A percentile compares a stretch with the other conserved stretches of the same genome.
phyloP scores from a whole-genome alignment of 2,329 filamentous ascomycete species.

The Sporothrix brunneoviolacea region DNA sequence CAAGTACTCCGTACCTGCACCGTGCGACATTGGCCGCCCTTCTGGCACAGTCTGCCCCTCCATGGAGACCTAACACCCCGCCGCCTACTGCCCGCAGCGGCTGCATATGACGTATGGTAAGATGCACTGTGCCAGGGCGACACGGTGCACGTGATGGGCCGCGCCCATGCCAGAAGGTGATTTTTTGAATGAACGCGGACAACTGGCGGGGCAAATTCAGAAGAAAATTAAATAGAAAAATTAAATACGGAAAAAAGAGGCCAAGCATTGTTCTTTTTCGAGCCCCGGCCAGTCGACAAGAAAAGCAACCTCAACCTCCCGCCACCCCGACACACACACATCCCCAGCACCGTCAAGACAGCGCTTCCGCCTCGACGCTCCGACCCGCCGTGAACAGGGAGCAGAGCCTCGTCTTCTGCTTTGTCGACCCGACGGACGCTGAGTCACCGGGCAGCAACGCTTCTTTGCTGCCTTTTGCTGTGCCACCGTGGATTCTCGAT shows the following conservation, averaged over 20 bases:
- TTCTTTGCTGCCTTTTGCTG: not conserved
- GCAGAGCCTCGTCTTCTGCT: not conserved
- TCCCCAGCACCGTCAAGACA: not conserved
- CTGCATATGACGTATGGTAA: too few species aligned
- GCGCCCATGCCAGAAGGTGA: too few species aligned
- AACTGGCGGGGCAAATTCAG: conserved; percentile 17
- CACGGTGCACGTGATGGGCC: too few species aligned
- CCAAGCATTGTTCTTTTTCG: not conserved
- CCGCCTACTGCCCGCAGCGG: too few species aligned
- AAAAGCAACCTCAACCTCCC: not conserved
- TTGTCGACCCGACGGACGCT: not conserved
- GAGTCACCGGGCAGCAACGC: conserved; percentile 10
- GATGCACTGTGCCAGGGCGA: too few species aligned
- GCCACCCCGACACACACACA: too few species aligned
- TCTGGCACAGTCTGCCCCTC: not conserved
- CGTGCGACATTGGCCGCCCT: not conserved
- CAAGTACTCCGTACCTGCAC: conserved; percentile 7
- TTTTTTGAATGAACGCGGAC: conserved; percentile 2
- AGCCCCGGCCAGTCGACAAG: too few species aligned
- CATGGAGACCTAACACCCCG: too few species aligned
- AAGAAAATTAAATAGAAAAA: not conserved
- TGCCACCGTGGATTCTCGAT: not conserved
- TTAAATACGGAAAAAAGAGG: not conserved
- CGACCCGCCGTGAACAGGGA: not conserved
- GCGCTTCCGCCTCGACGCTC: not conserved